These are phyloP conservation scores for Penicillium sp. DNA, from an alignment of 2,329 filamentous ascomycete species.

Conservation along the genomic window DNA sequence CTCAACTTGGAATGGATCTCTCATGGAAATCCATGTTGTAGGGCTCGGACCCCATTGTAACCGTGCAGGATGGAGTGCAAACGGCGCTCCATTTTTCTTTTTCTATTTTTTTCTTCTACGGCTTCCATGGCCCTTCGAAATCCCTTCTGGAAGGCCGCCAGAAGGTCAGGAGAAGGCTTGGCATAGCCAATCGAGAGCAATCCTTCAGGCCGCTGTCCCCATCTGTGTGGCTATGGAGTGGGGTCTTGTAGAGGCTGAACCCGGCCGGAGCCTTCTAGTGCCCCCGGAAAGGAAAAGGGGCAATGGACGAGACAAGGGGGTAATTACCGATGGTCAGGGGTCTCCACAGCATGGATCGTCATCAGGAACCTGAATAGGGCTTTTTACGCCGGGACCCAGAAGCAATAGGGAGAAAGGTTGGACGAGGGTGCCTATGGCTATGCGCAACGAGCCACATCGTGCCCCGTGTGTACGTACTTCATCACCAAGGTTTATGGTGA, in stretches of 20 bases:
- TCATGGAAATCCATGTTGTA: background rate
- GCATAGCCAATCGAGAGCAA: conserved; percentile 15
- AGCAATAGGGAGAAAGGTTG: conserved; percentile 1
- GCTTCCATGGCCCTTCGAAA: conserved; percentile 21
- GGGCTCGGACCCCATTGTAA: conserved; percentile 15
- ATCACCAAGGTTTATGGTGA: background rate
- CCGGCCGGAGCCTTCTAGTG: conserved; percentile 16
- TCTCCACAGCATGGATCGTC: conserved; percentile 13
- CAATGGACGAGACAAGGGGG: conserved; percentile 8
- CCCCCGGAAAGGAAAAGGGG: conserved; percentile 16
- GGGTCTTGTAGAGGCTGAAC: conserved; percentile 19
- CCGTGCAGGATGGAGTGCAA: conserved; percentile 19
- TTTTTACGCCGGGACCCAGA: background rate
- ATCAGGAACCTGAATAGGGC: background rate
- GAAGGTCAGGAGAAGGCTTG: conserved; percentile 29
- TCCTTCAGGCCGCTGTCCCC: conserved; percentile 14
- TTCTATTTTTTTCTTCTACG: background rate
- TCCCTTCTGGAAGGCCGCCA: conserved; percentile 24
- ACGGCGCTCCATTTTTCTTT: conserved; percentile 6
- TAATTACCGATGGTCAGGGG: conserved; percentile 19
- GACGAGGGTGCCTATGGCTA: conserved; percentile 1
- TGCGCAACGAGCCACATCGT: conserved; percentile 15
- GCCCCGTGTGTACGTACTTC: conserved; percentile 11
- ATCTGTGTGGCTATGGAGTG: conserved; percentile 18
- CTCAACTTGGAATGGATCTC: background rate